Percentiles rank a stretch among this genome's conserved stretches.
These are phyloP conservation scores for Ormosia semicastrata DNA, from an alignment of 306 rosid species.

Conservation along the genomic window DNA sequence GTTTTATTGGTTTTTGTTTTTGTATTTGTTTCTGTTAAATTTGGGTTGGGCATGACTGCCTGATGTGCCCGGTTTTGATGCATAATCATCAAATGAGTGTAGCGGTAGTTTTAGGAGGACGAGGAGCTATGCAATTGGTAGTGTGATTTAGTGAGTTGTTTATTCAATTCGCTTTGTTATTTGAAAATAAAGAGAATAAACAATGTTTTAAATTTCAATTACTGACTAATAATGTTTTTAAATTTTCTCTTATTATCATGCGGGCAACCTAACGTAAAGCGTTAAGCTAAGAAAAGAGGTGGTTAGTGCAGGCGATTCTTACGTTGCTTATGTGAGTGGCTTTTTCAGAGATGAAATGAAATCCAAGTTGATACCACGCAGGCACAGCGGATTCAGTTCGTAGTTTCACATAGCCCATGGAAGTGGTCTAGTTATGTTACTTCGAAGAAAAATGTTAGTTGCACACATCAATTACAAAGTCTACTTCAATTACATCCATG, in stretches of 20 bases:
- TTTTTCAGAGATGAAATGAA: no score
- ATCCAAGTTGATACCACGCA: no score
- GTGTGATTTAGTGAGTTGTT: constrained; percentile 13
- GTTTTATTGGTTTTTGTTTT: not conserved
- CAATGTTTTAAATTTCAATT: not conserved
- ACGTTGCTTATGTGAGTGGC: no score
- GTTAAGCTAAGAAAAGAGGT: not conserved
- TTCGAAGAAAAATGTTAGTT: no score
- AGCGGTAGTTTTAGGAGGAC: constrained; percentile 20
- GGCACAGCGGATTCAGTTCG: not conserved
- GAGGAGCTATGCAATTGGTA: constrained; percentile 16
- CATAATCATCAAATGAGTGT: constrained; percentile 12
- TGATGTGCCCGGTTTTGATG: constrained; percentile 45
- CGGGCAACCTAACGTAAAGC: not conserved
- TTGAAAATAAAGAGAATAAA: not conserved
- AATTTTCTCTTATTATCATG: not conserved
- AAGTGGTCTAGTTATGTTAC: not conserved
- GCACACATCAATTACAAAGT: no score
- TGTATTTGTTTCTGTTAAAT: not conserved
- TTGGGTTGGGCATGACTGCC: constrained; percentile 28
- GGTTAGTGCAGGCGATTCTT: not conserved
- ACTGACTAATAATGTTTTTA: not conserved
- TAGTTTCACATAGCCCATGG: no score
- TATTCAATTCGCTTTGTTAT: not conserved
- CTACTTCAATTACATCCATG: no score